Percentiles rank a stretch among this genome's conserved stretches.
Conservation (phyloP, 139 green algal species). For the Nannochloris sp. region DNA sequence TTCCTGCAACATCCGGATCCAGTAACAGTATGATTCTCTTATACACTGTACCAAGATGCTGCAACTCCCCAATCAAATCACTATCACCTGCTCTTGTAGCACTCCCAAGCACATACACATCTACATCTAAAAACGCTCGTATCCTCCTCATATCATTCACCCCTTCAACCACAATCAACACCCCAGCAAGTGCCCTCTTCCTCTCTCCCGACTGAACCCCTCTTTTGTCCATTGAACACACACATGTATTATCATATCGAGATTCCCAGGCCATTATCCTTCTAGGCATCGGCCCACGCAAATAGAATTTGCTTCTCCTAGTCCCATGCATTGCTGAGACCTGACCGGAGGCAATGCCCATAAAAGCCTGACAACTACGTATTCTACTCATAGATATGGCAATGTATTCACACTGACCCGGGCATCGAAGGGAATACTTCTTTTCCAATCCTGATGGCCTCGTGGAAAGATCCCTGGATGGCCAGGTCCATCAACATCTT, state of each 20-base stretch:
- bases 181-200: neutral
- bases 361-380: no score
- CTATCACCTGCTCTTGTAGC: constrained; percentile 1
- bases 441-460: no score
- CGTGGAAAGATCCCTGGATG: no score
- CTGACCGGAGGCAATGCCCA: no score
- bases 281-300: no score
- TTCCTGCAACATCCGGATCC: constrained; percentile 39
- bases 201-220: neutral
- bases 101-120: constrained; percentile 10
- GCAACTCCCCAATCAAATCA: neutral
- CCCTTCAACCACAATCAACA: constrained; percentile 23
- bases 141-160: constrained; percentile 24
- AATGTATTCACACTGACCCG: neutral
- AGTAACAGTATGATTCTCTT: constrained; percentile 26
- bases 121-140: neutral
- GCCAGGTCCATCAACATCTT: no score
- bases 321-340: no score
- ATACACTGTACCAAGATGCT: neutral
- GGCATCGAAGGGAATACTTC: no score
- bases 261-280: no score
- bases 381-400: no score
- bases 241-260: no score
- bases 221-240: neutral
- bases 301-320: no score